These are phyloP conservation scores for Elymus sibiricus DNA, from an alignment of 176 grass and related monocot species.

Conservation along the genomic window DNA sequence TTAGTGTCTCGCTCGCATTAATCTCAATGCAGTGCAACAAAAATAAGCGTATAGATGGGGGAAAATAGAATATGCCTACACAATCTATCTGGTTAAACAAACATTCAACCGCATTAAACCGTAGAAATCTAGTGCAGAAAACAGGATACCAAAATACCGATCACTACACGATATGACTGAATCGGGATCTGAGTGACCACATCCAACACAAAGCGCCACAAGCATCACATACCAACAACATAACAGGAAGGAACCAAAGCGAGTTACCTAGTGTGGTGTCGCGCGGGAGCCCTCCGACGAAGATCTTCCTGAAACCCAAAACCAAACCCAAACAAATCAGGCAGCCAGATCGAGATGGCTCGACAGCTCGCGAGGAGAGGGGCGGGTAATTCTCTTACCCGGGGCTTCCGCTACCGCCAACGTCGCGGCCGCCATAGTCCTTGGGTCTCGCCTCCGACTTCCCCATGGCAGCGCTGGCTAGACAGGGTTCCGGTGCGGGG, in stretches of 20 bases:
- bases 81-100: background rate
- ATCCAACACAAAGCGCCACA: background rate
- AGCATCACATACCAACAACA: background rate
- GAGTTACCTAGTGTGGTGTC: conserved; percentile 56
- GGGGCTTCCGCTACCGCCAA: background rate
- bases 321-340: background rate
- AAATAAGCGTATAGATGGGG: background rate
- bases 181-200: background rate
- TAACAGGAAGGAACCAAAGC: background rate
- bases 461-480: background rate
- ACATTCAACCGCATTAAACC: background rate
- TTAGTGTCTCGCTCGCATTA: background rate
- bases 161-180: background rate
- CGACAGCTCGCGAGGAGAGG: background rate
- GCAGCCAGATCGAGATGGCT: background rate
- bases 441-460: conserved; percentile 27
- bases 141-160: background rate
- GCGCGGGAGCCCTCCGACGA: conserved; percentile 80
- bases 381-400: conserved; percentile 32
- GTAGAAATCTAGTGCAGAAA: background rate
- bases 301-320: conserved; percentile 71
- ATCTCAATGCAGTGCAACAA: background rate
- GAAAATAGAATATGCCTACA: too few species aligned
- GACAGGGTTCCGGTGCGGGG: background rate
- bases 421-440: conserved; percentile 28